Conservation (phyloP, 495 filamentous ascomycete species). For the Lasiosphaeris hirsuta region DNA sequence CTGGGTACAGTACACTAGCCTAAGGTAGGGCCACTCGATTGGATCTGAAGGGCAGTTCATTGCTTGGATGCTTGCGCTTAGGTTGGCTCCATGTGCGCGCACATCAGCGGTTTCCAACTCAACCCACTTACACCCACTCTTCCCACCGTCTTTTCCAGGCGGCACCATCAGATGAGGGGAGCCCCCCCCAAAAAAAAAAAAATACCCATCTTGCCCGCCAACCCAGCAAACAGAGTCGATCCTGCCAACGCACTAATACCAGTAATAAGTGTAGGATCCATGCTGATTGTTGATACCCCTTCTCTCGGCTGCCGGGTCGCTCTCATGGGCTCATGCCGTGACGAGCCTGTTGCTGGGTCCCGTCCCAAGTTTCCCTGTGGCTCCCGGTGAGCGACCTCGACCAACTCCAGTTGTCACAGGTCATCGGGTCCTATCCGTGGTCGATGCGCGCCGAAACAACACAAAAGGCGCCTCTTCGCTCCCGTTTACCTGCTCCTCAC, state of each 20-base stretch:
- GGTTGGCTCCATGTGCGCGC: not conserved
- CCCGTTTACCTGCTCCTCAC: constrained; percentile 21
- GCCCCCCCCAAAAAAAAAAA: not conserved
- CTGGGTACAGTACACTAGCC: constrained; percentile 18
- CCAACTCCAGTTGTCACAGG: not conserved
- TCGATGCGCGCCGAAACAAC: constrained; percentile 9
- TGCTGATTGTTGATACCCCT: constrained; percentile 19
- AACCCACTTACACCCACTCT: constrained; percentile 18
- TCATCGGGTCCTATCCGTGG: not conserved
- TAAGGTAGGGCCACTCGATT: no score
- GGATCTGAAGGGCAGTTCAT: no score
- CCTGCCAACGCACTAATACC: constrained; percentile 4
- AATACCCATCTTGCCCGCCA: not conserved
- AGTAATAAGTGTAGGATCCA: constrained; percentile 17
- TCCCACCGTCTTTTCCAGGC: constrained; percentile 5
- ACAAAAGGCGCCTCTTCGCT: constrained; percentile 21
- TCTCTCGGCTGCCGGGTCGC: constrained; percentile 26
- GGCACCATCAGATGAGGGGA: constrained; percentile 10
- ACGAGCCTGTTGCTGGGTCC: constrained; percentile 19
- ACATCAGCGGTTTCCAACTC: constrained; percentile 5
- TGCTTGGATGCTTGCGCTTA: not conserved
- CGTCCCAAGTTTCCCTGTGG: constrained; percentile 15
- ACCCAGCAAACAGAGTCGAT: constrained; percentile 6
- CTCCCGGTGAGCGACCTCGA: constrained; percentile 6
- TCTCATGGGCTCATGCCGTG: constrained; percentile 19